Conservation (phyloP, 2,329 filamentous ascomycete species). For the Zymoseptoria ardabiliae region DNA sequence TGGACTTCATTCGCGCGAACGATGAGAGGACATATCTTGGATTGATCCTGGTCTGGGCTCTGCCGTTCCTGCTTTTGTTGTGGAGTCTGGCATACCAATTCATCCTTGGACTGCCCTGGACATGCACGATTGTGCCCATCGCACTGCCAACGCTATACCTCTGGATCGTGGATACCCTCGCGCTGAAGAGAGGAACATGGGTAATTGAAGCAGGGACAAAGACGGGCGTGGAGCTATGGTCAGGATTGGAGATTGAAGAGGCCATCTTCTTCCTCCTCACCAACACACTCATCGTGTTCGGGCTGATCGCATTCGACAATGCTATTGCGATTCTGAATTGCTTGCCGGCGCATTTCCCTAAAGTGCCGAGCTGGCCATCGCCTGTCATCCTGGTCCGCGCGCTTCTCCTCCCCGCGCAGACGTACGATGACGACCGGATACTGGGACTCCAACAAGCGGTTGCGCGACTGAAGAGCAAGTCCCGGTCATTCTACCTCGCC, state of each 20-base stretch:
- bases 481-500: constrained; percentile 66
- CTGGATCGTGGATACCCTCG: constrained; percentile 64
- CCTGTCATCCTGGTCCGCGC: constrained; percentile 47
- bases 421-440: constrained; percentile 53
- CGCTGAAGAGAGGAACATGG: constrained; percentile 63
- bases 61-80: constrained; percentile 56
- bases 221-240: constrained; percentile 55
- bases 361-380: constrained; percentile 43
- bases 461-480: constrained; percentile 53
- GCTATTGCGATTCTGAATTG: constrained; percentile 58
- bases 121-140: constrained; percentile 54
- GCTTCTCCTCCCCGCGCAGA: constrained; percentile 40
- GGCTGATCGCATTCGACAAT: constrained; percentile 62
- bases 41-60: constrained; percentile 62
- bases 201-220: constrained; percentile 62
- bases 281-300: constrained; percentile 63
- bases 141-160: constrained; percentile 59
- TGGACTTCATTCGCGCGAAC: constrained; percentile 39
- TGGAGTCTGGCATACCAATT: constrained; percentile 60
- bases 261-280: constrained; percentile 66
- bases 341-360: constrained; percentile 52
- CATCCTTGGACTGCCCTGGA: constrained; percentile 51
- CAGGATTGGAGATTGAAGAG: constrained; percentile 63
- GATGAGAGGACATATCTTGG: constrained; percentile 58
- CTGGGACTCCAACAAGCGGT: constrained; percentile 54